phyloP scores from a whole-genome alignment of 306 rosid species.

The Geum urbanum region DNA sequence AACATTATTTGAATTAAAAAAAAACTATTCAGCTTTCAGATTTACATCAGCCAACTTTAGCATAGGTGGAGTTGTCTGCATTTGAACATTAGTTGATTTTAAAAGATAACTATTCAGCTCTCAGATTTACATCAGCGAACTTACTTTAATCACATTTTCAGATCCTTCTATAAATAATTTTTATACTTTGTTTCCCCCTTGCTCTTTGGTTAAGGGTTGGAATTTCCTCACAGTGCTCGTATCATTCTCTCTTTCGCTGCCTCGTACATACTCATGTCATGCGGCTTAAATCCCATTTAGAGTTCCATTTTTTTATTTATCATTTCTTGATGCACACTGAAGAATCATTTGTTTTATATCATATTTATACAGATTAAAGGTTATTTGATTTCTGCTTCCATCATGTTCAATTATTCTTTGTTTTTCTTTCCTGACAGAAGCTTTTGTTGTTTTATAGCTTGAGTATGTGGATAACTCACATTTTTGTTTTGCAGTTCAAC shows the following conservation, averaged over 20 bases:
- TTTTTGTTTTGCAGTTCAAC: constrained; percentile 69
- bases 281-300: too few relatives aligned
- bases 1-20: background rate
- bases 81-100: background rate
- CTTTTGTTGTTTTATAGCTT: background rate
- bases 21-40: background rate
- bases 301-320: too few relatives aligned
- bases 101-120: background rate
- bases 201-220: background rate
- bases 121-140: background rate
- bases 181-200: background rate
- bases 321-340: background rate
- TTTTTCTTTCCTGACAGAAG: background rate
- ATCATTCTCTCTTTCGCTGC: background rate
- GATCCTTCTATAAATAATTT: background rate
- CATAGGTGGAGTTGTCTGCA: background rate
- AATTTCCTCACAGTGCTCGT: background rate
- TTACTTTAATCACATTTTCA: background rate
- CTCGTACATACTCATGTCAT: background rate
- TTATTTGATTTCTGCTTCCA: background rate
- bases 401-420: background rate
- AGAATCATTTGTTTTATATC: background rate
- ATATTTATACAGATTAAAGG: background rate
- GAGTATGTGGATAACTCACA: constrained; percentile 10
- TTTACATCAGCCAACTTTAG: background rate